Evolutionary conservation across 2,329 filamentous ascomycete genomes (phyloP).

Genomic region (Aspergillus novoparasiticus): DNA sequence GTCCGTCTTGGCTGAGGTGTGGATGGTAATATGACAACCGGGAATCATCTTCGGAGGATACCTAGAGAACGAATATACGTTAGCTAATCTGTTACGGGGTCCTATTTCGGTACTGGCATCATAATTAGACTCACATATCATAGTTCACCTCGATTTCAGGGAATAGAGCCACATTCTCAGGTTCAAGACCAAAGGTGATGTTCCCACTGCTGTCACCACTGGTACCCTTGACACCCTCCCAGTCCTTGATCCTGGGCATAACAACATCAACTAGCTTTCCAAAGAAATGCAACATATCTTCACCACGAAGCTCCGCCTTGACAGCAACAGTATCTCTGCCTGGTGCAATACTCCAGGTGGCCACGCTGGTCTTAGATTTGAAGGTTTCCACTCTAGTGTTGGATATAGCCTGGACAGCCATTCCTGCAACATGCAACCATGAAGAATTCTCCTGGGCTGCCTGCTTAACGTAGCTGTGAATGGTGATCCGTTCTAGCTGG

Average conservation of each 20-base stretch:
- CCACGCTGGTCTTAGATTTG: slow-evolving; percentile 68
- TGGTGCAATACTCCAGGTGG: slow-evolving; percentile 72
- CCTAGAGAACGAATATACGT: slow-evolving; percentile 37
- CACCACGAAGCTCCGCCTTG: slow-evolving; percentile 75
- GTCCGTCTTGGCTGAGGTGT: slow-evolving; percentile 83
- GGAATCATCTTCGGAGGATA: slow-evolving; percentile 76
- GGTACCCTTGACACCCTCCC: slow-evolving; percentile 73
- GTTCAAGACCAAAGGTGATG: slow-evolving; percentile 76
- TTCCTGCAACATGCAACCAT: slow-evolving; percentile 78
- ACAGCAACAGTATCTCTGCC: slow-evolving; percentile 70
- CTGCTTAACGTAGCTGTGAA: slow-evolving; percentile 74
- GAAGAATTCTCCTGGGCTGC: slow-evolving; percentile 70
- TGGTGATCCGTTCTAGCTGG: slow-evolving; percentile 74
- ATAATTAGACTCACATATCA: slow-evolving; percentile 67
- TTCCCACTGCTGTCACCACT: slow-evolving; percentile 90
- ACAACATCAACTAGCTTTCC: slow-evolving; percentile 89
- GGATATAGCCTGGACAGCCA: slow-evolving; percentile 82
- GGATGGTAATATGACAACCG: slow-evolving; percentile 78
- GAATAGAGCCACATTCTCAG: slow-evolving; percentile 78
- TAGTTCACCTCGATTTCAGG: slow-evolving; percentile 95
- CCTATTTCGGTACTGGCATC: background rate
- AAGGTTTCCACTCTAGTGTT: slow-evolving; percentile 73
- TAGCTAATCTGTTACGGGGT: background rate
- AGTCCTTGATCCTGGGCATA: slow-evolving; percentile 94
- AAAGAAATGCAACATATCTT: slow-evolving; percentile 85